A percentile compares a stretch with the other conserved stretches of the same genome.
Evolutionary conservation across 2,329 filamentous ascomycete species (phyloP).

Genomic region (Arthrobotrys iridis): DNA sequence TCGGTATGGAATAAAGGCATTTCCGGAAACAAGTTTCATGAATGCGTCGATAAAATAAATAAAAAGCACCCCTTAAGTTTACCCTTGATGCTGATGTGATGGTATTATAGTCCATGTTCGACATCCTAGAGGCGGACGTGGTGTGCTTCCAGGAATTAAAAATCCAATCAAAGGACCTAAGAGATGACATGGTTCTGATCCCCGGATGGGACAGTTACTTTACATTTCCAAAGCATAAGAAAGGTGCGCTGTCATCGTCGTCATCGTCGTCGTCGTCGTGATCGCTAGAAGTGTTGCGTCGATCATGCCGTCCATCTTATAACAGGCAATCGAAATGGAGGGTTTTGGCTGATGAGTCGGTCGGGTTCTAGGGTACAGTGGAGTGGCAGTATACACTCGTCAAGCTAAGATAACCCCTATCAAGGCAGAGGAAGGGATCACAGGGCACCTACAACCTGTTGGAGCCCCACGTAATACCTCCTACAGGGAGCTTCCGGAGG

Average conservation of each 20-base stretch:
- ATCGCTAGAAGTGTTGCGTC: neutral
- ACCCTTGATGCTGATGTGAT: neutral
- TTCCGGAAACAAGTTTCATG: neutral
- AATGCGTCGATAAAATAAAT: neutral
- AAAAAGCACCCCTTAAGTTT: neutral
- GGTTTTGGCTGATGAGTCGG: constrained; percentile 9
- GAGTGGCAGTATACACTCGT: constrained; percentile 94
- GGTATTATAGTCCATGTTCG: constrained; percentile 82
- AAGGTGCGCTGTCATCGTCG: constrained; percentile 69
- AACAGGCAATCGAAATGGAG: neutral
- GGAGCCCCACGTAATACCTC: constrained; percentile 69
- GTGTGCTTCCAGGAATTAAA: constrained; percentile 96
- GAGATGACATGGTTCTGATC: constrained; percentile 94
- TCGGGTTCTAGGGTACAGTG: constrained; percentile 78
- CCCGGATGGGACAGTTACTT: constrained; percentile 97
- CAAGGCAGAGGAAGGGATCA: constrained; percentile 91
- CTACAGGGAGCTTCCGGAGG: constrained; percentile 78
- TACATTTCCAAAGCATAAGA: constrained; percentile 91
- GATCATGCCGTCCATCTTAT: neutral
- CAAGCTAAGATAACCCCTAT: constrained; percentile 85
- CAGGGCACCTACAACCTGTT: constrained; percentile 79
- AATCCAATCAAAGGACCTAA: constrained; percentile 90
- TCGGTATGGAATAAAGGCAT: too few species aligned
- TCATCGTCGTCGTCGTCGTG: neutral
- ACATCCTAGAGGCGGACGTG: constrained; percentile 89